These are phyloP conservation scores for Fraxinus ornus DNA, from an alignment of 305 asterid genomes.

Conservation along the genomic window DNA sequence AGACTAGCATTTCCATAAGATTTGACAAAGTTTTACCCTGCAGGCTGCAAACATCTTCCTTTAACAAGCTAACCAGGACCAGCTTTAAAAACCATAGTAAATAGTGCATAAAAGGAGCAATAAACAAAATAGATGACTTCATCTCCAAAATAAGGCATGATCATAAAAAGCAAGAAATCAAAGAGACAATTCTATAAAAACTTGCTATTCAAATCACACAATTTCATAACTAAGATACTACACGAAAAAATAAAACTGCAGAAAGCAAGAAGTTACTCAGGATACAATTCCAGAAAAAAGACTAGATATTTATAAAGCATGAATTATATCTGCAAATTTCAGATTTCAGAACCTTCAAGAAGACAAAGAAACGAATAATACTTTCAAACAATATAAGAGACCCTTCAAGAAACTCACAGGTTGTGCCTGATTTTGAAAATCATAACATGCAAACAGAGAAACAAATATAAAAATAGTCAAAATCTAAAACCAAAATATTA, in stretches of 20 bases:
- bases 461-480: neutral
- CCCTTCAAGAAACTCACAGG: neutral
- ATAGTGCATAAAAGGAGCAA: neutral
- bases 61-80: neutral
- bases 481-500: conserved; percentile 6
- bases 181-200: neutral
- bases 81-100: neutral
- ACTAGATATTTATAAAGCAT: neutral
- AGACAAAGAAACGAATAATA: neutral
- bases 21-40: neutral
- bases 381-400: neutral
- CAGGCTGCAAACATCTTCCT: neutral
- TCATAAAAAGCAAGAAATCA: neutral
- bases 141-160: neutral
- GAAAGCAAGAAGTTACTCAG: neutral
- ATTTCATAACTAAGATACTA: neutral
- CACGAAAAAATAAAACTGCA: neutral
- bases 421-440: neutral
- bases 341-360: neutral
- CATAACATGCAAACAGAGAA: neutral
- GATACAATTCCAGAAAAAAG: neutral
- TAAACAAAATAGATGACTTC: neutral
- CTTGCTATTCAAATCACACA: neutral
- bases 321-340: neutral
- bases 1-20: neutral